Base-by-base conservation (phyloP, 75 land plant genomes). In the Pseudotsuga menziesii region DNA sequence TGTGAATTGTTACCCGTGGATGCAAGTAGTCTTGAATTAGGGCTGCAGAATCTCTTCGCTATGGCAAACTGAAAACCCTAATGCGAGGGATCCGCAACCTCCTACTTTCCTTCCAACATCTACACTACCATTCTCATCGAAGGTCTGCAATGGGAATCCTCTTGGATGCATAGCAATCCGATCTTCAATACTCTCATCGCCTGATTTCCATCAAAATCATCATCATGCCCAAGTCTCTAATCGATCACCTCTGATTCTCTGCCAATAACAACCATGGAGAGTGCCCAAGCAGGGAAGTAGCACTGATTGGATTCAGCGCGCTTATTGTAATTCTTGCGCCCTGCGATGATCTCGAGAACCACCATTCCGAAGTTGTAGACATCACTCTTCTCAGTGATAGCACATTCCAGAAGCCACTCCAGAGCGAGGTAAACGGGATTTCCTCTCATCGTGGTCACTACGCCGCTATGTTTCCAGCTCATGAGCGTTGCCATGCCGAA, bases 381-480 rank as follows among this genome's bases (percentile, higher is more conserved):
- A 59, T 79, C 80, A 17, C 80, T 72, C 58, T 79, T 79, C 54
- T 75, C 80, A 12, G 55, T 57, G 15, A 79, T 79, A 5, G 61
- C 36, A 5, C 52, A 57, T 15, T 74, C 41, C 22, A 39, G n/a
- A 12, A 79, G 58, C 80, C 80, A 85, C 67, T 85, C 87, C 12
- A 85, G 86, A n/a, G 87, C 86, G 17, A 85, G 80, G 70, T 85
- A 85, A 0, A 85, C 87, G 5, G 79, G 84, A 8, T 85, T 85
- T 20, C 87, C 87, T 9, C 86, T 75, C 39, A 85, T 83, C 73
- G 74, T 80, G 0, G 87, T 85, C 59, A 82, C 71, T 48, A 85
- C 85, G 25, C 84, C 78, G 22, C 86, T 83, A 29, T 85, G 85
- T 3, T 85, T 78, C 16, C 86, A 76, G 39, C 62, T 74, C 41